phyloP scores from a whole-genome alignment of 805 yeast species.

The Komagataella populi region DNA sequence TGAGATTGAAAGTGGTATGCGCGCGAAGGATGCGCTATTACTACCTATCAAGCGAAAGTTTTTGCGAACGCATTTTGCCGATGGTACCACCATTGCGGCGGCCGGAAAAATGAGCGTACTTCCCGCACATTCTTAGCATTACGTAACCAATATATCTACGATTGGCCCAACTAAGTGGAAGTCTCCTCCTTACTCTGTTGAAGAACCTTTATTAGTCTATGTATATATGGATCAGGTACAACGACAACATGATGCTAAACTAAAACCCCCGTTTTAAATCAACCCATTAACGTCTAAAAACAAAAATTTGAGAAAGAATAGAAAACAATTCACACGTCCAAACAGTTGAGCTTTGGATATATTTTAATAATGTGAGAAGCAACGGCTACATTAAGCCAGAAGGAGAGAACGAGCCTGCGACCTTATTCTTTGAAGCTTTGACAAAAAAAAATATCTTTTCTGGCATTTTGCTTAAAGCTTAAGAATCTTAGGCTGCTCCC shows the following conservation, averaged over 20 bases:
- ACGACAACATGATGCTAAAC: neutral
- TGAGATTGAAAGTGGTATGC: neutral
- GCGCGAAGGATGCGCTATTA: neutral
- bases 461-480: constrained; percentile 26
- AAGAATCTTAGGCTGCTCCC: constrained; percentile 94
- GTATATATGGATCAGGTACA: neutral
- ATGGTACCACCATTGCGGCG: neutral
- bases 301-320: constrained; percentile 1
- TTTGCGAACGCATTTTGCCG: neutral
- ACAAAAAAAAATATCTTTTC: neutral
- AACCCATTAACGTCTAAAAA: neutral
- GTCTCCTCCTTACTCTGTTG: neutral
- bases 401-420: neutral
- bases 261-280: constrained; percentile 1
- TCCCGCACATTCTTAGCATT: neutral
- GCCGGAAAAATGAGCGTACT: too few species aligned
- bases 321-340: constrained; percentile 4
- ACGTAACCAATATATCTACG: neutral
- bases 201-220: neutral
- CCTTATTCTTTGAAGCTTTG: neutral
- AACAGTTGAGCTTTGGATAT: constrained; percentile 1
- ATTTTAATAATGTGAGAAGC: neutral
- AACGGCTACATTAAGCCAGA: neutral
- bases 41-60: neutral
- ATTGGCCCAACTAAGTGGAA: neutral